Base-by-base conservation (phyloP, 257 asterid genomes). In the Solanum acaule region DNA sequence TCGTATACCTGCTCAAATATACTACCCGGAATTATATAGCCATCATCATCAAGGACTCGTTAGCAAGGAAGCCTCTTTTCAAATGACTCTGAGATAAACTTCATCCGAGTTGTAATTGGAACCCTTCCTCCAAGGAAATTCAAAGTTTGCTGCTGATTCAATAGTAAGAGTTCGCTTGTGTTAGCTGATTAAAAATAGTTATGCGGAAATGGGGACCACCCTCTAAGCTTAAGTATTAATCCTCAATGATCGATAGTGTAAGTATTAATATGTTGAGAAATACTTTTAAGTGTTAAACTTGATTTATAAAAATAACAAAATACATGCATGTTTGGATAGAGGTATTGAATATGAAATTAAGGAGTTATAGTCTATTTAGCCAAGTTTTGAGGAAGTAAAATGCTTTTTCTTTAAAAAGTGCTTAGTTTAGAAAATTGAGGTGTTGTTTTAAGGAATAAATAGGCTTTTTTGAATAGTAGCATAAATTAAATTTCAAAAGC, bases 101-200 rank as follows among this genome's bases (percentile, higher is more conserved):
- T 88, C 94, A 95, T 94, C 70, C 89, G 88, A 38, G 92, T 63
- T 10, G 96, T 95, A 25, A 93, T 93, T 22, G 93, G 78, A 8
- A 96, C 95, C 84, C 88, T 94, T 88, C 98, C 99, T 56, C 98
- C 98, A 10, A 98, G 96, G 82, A 96, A 94, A 63, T 97, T 97
- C 25, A 94, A 12, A 4, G 83, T 93, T 97, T 95, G 92, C 88
- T 86, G 23, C 88, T 86, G 23, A 84, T 52, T 31, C 82, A 37
- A 38, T 38, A 12, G 11, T 72, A 72, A 27, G 76, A 70, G 37
- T 34, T 29, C 38, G 6, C 18, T 70, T 14, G 38, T 0, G 23
- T 70, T 70, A 70, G 23, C 37, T 29, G 23, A 70, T 70, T 70
- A 29, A 70, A 70, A 70, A 4, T 70, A 29, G 38, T 29, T 70